phyloP scores from a whole-genome alignment of 192 early-diverging fungal species.

The Coemansia sp. region DNA sequence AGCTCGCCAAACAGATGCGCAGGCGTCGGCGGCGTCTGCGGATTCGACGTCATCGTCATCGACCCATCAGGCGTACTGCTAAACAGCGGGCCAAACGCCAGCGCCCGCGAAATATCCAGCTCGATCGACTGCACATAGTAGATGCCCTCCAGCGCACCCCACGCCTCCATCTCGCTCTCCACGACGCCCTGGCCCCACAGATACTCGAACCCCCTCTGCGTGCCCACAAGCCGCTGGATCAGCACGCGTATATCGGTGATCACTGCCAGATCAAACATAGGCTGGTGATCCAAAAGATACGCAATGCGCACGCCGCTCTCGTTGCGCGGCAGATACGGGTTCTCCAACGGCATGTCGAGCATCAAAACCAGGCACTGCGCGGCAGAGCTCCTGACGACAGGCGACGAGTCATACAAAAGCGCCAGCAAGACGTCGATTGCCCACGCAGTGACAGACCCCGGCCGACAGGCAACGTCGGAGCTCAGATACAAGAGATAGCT shows the following conservation, averaged over 20 bases:
- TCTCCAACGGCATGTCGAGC: conserved; percentile 42
- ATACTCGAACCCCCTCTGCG: conserved; percentile 39
- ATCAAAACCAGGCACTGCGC: conserved; percentile 46
- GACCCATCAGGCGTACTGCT: conserved; percentile 46
- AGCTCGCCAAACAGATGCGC: conserved; percentile 53
- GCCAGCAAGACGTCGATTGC: conserved; percentile 40
- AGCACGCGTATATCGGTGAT: conserved; percentile 48
- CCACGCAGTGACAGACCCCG: conserved; percentile 45
- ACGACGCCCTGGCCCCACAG: conserved; percentile 35
- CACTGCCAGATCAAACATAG: conserved; percentile 48
- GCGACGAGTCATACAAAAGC: conserved; percentile 39
- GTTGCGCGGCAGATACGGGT: conserved; percentile 26
- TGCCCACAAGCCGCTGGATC: conserved; percentile 35
- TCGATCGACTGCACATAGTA: conserved; percentile 48
- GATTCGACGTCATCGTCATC: conserved; percentile 45
- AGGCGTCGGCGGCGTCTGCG: conserved; percentile 47
- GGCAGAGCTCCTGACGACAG: conserved; percentile 35
- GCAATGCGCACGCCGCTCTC: conserved; percentile 31
- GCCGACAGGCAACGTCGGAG: conserved; percentile 30
- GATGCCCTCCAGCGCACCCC: conserved; percentile 50
- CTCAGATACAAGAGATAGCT: conserved; percentile 43
- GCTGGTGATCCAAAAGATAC: conserved; percentile 29
- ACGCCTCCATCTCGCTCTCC: conserved; percentile 51
- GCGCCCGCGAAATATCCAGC: conserved; percentile 42
- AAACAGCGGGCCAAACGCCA: conserved; percentile 51